Evolutionary conservation across 257 asterid genomes (phyloP), one percentile per base, ranked within the genome.

Genomic region (Solanum sejunctum): DNA sequence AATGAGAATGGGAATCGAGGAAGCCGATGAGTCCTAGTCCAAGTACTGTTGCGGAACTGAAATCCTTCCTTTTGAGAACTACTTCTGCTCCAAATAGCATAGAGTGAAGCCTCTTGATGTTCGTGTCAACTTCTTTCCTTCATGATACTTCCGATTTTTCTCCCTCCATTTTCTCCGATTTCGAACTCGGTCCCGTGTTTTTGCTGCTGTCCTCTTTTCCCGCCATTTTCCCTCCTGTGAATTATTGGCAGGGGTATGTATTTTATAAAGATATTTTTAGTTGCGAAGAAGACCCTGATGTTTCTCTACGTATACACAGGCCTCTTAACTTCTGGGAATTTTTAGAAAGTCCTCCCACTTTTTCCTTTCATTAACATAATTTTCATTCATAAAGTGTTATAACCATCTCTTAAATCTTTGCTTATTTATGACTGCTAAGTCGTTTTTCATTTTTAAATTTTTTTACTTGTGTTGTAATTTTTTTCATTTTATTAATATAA

Each of bases 61-160:
- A 95, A 91, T 97, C 98, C 69, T 90, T 91, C 73, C 91, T 95
- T 87, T 95, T 94, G 72, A 94, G 89, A 84, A 98, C 97, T 71
- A 87, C 90, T 77, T 93, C 98, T 21, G 95, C 93, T 41, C 98
- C 97, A 82, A 93, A 97, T 49, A 94, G 90, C 83, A 95, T 91
- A 69, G 98, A 93, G n/a, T 97, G 98, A 49, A 97, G 96, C 84
- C 98, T 91, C 86, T 92, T 91, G 83, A 97, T 93, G 86, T 95
- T 95, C 11, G 17, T 87, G 84, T 94, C 98, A 12, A 94, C 91
- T 88, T 97, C 94, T 56, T 90, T 95, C 85, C 99, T 92, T 98
- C 98, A 97, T 57, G 93, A 88, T 26, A 79, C 81, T 86, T 84
- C 92, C 88, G 91, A 85, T 39, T 83, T 54, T 5, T 85, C 89